Base-by-base conservation (phyloP, 1,139 yeast species). In the Kazachstania sp. region DNA sequence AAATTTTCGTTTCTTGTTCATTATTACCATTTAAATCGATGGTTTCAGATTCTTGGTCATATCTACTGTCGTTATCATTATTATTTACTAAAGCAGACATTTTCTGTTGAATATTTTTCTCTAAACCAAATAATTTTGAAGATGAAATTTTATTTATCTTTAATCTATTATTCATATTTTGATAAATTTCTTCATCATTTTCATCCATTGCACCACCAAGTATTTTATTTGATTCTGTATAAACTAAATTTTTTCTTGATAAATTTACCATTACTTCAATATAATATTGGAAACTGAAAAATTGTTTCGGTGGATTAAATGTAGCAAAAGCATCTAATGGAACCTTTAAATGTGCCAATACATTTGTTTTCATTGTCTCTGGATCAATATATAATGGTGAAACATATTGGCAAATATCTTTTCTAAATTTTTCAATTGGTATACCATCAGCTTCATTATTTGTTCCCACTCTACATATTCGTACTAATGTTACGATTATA, bases 281-380 rank as follows among this genome's bases (percentile, higher is more conserved):
- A 60, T 84, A 86, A 62, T 88, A 88, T 58, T 86, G 94, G 64
- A 88, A 88, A 2, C 88, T 77, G 4, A 87, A 87, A 44, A 83
- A 69, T 1, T 81, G 81, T 42, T 53, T 52, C 50, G 86, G 79
- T 1, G 86, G 86, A 37, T 77, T 74, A 13, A 87, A 83, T 0
- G 95, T 85, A 0, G 96, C 95, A 61, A 88, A 86, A 0, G 86
- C 81, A 57, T 88, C 96, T 0, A 86, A 78, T 0, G 97, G 96
- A 0, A 88, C 81, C 51, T 82, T 71, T 23, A 88, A 66, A 42
- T 78, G 77, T 1, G 90, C 78, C 37, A 77, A 77, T 4, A 83
- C 73, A 39, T 77, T 82, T 31, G 81, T 74, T 32, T 72, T 68
- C 41, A 80, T 71, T 0, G 84, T 74, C 6, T 62, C 70, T 0